Evolutionary conservation across 805 yeast species (phyloP), one percentile per base, ranked within the genome.

Genomic region (Saccharomycopsis olivae): DNA sequence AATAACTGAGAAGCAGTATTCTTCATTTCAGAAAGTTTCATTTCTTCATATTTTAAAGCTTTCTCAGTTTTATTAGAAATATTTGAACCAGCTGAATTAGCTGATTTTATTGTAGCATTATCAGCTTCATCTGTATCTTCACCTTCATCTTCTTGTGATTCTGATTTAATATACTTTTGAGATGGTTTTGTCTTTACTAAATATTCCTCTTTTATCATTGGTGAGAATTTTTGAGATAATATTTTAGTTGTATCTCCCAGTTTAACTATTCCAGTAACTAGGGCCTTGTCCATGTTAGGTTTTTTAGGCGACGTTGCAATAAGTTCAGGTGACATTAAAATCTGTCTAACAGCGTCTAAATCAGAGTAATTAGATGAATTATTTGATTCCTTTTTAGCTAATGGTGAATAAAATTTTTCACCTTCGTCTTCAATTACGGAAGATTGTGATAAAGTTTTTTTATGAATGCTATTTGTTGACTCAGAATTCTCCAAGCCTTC

Each of bases 291-390:
- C 24, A n/a, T 29, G n/a, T 24, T 19, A 8, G 21, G 9, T 20
- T 30, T 15, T 17, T 34, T 31, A 6, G 48, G 48, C 3, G 46
- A 40, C n/a, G 47, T 29, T 2, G 48, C 43, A 32, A 45, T 38
- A 14, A 45, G 16, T 6, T 45, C 48, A 4, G 48, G 48, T 11
- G 46, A 39, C 6, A 42, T 37, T 11, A 45, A 24, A 9, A 45
- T 42, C 29, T 45, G 46, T 23, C 47, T 27, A 9, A 45, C 44
- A 15, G 48, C 48, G 29, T 45, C 48, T 18, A 45, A 21, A 20
- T 45, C 48, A 14, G 47, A 43, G 24, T 31, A 40, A 27, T 29
- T 40, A 11, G 40, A 36, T 8, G 40, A 36, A 23, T 40, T 40
- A 21, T 36, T 40, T 5, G 40, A 36, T 14, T 23, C 31, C 19